A percentile compares a stretch with the other conserved stretches of the same genome.
Evolutionary conservation across 2,329 filamentous ascomycete species (phyloP).

Genomic region (Claviceps citrina): DNA sequence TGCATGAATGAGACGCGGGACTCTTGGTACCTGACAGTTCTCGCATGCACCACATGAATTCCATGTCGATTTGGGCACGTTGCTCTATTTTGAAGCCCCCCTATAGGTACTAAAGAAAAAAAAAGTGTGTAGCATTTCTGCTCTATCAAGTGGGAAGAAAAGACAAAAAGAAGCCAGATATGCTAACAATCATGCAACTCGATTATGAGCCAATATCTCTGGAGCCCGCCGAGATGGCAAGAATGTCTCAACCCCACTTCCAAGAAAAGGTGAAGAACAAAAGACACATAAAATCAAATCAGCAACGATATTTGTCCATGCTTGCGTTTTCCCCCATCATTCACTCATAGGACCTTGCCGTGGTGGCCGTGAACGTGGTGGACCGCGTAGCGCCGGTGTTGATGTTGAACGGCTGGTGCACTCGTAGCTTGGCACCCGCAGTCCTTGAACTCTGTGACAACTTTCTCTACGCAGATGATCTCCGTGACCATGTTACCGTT

Average conservation of each 20-base stretch:
- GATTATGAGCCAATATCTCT: slow-evolving; percentile 14
- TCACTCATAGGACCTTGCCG: slow-evolving; percentile 13
- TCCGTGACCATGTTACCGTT: slow-evolving; percentile 35
- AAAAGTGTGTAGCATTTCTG: slow-evolving; percentile 15
- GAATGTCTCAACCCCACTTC: slow-evolving; percentile 4
- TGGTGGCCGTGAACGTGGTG: slow-evolving; percentile 27
- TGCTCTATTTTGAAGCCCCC: slow-evolving; percentile 12
- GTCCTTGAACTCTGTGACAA: slow-evolving; percentile 36
- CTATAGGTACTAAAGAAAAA: slow-evolving; percentile 18
- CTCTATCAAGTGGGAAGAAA: slow-evolving; percentile 13
- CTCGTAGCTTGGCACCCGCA: slow-evolving; percentile 9
- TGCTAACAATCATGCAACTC: slow-evolving; percentile 19
- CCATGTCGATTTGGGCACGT: slow-evolving; percentile 4
- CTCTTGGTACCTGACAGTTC: neutral
- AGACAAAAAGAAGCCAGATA: slow-evolving; percentile 16
- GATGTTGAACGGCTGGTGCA: slow-evolving; percentile 7
- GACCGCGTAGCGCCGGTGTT: slow-evolving; percentile 15
- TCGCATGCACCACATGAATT: neutral
- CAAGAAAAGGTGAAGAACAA: slow-evolving; percentile 6
- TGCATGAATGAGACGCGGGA: neutral
- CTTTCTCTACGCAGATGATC: slow-evolving; percentile 40
- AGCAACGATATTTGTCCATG: slow-evolving; percentile 10
- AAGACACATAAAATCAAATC: slow-evolving; percentile 2
- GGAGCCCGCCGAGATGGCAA: slow-evolving; percentile 23
- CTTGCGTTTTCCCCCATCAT: slow-evolving; percentile 4